Evolutionary conservation across 768 basidiomycete species (phyloP).

Genomic region (Tulasnella sp.): DNA sequence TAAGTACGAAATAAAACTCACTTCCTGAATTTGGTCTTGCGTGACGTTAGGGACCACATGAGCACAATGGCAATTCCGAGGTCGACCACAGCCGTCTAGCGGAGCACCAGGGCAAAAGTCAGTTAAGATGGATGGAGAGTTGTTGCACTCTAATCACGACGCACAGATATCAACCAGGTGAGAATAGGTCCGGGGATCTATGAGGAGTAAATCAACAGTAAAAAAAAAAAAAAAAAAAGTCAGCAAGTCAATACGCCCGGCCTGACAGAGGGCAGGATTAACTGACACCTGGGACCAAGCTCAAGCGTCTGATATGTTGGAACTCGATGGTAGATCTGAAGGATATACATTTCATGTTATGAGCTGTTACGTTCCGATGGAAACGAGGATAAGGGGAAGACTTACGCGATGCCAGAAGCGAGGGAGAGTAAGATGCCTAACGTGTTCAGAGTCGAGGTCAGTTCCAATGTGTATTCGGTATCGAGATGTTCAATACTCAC

Average conservation of each 20-base stretch:
- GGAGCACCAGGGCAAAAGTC: neutral
- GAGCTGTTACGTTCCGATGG: too few species aligned
- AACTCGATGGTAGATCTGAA: neutral
- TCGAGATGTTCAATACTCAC: too few species aligned
- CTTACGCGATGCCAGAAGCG: conserved; percentile 1
- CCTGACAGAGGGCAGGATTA: neutral
- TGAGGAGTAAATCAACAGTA: neutral
- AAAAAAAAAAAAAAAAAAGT: neutral
- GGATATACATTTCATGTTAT: neutral
- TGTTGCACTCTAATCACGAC: neutral
- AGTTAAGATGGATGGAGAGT: neutral
- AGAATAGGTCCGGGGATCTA: conserved; percentile 4
- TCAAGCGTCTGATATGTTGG: neutral
- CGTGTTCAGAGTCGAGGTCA: too few species aligned
- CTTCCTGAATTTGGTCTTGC: conserved; percentile 6
- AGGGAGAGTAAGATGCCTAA: neutral
- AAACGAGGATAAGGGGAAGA: too few species aligned
- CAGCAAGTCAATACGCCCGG: neutral
- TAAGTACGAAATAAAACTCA: neutral
- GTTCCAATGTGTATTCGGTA: too few species aligned
- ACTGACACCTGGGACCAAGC: neutral
- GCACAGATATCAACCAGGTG: neutral
- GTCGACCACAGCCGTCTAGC: conserved; percentile 5
- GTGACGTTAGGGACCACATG: neutral
- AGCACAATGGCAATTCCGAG: conserved; percentile 6